Conservation (phyloP, 2,329 filamentous ascomycete species). For the Penicillium fuscoglaucum region DNA sequence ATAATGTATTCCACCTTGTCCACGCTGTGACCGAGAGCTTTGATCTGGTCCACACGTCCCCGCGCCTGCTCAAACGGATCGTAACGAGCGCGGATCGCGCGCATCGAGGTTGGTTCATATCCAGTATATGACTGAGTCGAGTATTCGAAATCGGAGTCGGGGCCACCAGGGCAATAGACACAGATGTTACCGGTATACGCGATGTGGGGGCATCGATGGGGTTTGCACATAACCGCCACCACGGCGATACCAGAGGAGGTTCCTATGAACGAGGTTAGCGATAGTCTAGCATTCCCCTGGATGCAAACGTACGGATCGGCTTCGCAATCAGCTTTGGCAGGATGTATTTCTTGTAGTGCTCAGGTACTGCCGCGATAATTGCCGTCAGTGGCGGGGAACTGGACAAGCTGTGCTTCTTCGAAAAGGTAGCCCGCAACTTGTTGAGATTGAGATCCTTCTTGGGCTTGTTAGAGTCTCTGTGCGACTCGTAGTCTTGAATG, state of each 20-base stretch:
- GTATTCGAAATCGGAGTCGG: constrained; percentile 98
- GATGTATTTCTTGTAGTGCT: constrained; percentile 99
- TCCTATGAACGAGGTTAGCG: constrained; percentile 51
- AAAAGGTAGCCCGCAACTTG: constrained; percentile 76
- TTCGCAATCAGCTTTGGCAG: constrained; percentile 95
- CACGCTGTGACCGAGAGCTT: constrained; percentile 90
- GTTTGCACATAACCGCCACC: constrained; percentile 99
- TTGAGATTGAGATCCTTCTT: constrained; percentile 93
- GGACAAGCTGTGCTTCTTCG: constrained; percentile 88
- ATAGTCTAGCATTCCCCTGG: neutral
- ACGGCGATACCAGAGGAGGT: constrained; percentile 97
- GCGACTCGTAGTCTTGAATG: constrained; percentile 89
- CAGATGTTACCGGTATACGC: constrained; percentile 99
- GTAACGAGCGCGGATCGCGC: constrained; percentile 92
- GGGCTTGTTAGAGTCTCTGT: constrained; percentile 69
- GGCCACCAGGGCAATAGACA: constrained; percentile 96
- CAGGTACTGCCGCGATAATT: constrained; percentile 97
- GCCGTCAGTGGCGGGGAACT: constrained; percentile 89
- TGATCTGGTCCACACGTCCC: constrained; percentile 94
- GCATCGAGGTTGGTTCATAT: constrained; percentile 98
- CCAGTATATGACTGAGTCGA: constrained; percentile 98
- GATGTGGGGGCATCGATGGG: constrained; percentile 95
- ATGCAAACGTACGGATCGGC: constrained; percentile 69
- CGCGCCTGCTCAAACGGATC: constrained; percentile 97
- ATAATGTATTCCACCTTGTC: constrained; percentile 99